A percentile compares a stretch with the other conserved stretches of the same genome.
phyloP scores from a whole-genome alignment of 768 basidiomycete genomes.

The Tephrocybe sp. region DNA sequence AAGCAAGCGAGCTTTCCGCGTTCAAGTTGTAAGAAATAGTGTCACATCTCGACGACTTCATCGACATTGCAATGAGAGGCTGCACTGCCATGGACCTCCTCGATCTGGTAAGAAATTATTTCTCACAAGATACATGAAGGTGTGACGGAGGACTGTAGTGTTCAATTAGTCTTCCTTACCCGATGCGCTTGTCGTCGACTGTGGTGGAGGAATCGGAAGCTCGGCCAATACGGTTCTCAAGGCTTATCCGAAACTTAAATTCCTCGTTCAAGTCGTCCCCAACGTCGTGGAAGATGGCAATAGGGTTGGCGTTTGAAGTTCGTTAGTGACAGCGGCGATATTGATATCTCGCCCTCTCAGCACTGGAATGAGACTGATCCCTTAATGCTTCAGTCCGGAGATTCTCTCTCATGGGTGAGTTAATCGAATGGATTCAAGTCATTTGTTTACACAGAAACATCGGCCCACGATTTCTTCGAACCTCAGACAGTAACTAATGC shows the following conservation, averaged over 20 bases:
- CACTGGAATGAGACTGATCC: constrained; percentile 20
- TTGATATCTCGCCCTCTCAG: neutral
- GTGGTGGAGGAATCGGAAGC: constrained; percentile 64
- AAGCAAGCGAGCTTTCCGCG: too few species aligned
- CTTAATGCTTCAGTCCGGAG: constrained; percentile 21
- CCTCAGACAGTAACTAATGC: constrained; percentile 43
- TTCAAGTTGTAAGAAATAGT: too few species aligned
- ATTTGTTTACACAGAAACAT: neutral
- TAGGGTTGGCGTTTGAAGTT: neutral
- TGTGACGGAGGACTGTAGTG: constrained; percentile 29
- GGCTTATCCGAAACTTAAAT: constrained; percentile 25
- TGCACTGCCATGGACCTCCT: constrained; percentile 14
- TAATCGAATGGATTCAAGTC: too few species aligned
- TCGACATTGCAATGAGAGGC: constrained; percentile 25
- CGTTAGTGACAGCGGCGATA: neutral
- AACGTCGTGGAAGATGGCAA: constrained; percentile 14
- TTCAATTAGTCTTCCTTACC: constrained; percentile 53
- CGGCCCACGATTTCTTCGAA: constrained; percentile 30
- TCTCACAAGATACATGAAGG: neutral
- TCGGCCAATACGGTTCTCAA: constrained; percentile 15
- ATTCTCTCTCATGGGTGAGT: constrained; percentile 24
- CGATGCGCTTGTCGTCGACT: constrained; percentile 51
- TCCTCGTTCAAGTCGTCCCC: constrained; percentile 57
- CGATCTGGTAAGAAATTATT: constrained; percentile 14
- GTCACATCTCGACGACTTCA: too few species aligned